These are phyloP conservation scores for Dalbergia oliveri DNA, from an alignment of 306 rosid genomes.

Conservation along the genomic window DNA sequence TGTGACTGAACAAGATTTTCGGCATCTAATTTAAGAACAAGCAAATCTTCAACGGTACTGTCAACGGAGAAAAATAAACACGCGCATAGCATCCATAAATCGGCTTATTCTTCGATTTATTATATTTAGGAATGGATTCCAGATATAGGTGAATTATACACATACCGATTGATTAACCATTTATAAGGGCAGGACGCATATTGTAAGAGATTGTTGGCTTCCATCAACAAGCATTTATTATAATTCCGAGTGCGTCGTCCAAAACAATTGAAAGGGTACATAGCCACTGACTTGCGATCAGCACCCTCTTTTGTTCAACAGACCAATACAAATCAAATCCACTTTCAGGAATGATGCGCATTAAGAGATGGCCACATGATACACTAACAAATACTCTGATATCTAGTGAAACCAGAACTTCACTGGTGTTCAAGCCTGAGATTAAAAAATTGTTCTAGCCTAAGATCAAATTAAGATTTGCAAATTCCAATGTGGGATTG, in stretches of 20 bases:
- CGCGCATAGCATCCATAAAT: no score
- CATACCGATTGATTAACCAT: not conserved
- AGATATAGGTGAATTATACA: not conserved
- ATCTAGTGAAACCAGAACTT: conserved; percentile 6
- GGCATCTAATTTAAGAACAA: not conserved
- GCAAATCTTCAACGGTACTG: no score
- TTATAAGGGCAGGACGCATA: not conserved
- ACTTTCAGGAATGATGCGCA: conserved; percentile 15
- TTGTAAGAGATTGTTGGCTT: not conserved
- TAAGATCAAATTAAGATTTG: conserved; percentile 8
- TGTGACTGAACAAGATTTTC: not conserved
- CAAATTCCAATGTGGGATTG: not conserved
- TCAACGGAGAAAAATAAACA: no score
- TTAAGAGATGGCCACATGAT: not conserved
- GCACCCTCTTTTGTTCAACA: not conserved
- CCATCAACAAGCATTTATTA: not conserved
- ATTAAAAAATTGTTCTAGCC: not conserved
- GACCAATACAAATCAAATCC: not conserved
- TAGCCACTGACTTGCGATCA: not conserved
- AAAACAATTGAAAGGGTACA: not conserved
- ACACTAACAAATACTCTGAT: not conserved
- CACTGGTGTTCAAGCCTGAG: not conserved
- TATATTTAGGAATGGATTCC: no score
- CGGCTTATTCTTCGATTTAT: no score
- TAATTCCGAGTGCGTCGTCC: not conserved